Evolutionary conservation across 345 rosid genomes (phyloP).

Genomic region (Jatropha curcas): DNA sequence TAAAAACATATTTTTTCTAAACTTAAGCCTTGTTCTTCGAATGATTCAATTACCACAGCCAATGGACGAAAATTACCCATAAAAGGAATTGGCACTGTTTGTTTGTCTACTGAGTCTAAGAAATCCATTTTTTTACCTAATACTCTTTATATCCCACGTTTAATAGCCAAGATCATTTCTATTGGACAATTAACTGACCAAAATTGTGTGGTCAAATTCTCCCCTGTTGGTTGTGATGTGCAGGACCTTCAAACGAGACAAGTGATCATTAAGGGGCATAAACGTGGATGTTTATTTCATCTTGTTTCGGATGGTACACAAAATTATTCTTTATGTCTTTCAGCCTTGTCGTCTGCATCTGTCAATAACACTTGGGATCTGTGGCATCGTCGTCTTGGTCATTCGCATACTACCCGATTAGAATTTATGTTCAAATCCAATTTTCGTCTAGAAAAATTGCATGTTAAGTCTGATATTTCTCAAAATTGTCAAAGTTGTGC

Average conservation of each 20-base stretch:
- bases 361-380: neutral
- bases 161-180: neutral
- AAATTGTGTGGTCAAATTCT: neutral
- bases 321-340: neutral
- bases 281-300: conserved; percentile 1
- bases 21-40: neutral
- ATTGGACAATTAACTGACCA: neutral
- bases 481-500: neutral
- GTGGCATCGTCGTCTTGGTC: neutral
- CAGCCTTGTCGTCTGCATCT: neutral
- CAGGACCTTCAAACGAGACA: neutral
- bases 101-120: neutral
- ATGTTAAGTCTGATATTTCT: neutral
- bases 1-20: neutral
- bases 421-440: neutral
- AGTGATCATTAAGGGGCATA: conserved; percentile 10
- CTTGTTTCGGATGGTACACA: neutral
- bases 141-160: neutral
- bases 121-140: neutral
- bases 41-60: neutral
- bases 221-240: neutral
- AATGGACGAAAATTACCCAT: neutral
- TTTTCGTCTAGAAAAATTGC: neutral
- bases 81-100: neutral
- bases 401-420: neutral